Percentiles rank a stretch among this genome's conserved stretches.
phyloP scores from a whole-genome alignment of 352 stramenopile genomes.

The Phytophthora colocasiae region DNA sequence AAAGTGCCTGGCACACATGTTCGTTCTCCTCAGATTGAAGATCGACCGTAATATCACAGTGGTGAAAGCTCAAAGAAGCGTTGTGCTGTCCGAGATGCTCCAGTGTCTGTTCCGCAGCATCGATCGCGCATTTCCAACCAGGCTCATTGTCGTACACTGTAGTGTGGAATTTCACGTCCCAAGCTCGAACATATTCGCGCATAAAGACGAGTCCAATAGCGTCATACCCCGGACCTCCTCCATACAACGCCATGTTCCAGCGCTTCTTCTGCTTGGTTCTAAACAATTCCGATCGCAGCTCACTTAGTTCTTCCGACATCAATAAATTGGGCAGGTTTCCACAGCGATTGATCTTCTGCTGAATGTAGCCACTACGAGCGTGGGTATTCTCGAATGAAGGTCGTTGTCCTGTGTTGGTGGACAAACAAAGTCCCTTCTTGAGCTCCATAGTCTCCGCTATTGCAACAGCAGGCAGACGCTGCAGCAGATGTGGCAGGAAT shows the following conservation, averaged over 20 bases:
- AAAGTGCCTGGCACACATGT: slow-evolving; percentile 34
- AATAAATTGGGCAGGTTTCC: slow-evolving; percentile 70
- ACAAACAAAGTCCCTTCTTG: slow-evolving; percentile 63
- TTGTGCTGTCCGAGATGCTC: slow-evolving; percentile 26
- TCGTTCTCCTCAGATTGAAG: slow-evolving; percentile 46
- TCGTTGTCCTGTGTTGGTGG: slow-evolving; percentile 69
- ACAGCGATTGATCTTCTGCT: slow-evolving; percentile 77
- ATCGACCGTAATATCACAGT: slow-evolving; percentile 70
- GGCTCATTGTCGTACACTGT: slow-evolving; percentile 80
- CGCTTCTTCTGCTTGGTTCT: slow-evolving; percentile 25
- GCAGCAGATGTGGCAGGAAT: slow-evolving; percentile 49
- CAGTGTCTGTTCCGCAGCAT: slow-evolving; percentile 42
- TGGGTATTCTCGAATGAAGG: slow-evolving; percentile 67
- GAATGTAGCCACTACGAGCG: slow-evolving; percentile 70
- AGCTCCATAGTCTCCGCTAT: slow-evolving; percentile 57
- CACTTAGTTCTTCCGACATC: slow-evolving; percentile 54
- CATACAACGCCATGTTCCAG: slow-evolving; percentile 67
- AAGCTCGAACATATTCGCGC: slow-evolving; percentile 56
- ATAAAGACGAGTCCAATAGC: slow-evolving; percentile 62
- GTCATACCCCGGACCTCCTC: slow-evolving; percentile 69
- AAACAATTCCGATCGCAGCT: slow-evolving; percentile 65
- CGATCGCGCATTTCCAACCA: slow-evolving; percentile 57
- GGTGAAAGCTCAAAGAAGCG: slow-evolving; percentile 48
- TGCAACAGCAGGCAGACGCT: slow-evolving; percentile 37
- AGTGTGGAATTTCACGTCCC: slow-evolving; percentile 51